Percentiles rank a stretch among this genome's conserved stretches.
phyloP scores from a whole-genome alignment of 768 basidiomycete species.

The Suillus variegatus region DNA sequence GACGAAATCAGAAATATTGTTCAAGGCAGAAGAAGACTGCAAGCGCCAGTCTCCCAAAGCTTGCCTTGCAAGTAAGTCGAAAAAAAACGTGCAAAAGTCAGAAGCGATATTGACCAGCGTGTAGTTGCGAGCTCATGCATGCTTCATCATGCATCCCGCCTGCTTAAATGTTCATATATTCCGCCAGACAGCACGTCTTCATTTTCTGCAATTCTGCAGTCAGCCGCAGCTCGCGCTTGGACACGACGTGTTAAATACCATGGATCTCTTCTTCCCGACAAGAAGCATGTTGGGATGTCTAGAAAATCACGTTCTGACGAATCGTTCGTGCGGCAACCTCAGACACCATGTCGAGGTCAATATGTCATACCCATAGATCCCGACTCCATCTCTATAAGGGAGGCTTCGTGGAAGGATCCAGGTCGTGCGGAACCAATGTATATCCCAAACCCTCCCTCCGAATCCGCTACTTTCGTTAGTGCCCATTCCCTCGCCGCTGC shows the following conservation, averaged over 20 bases:
- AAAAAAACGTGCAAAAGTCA: not conserved
- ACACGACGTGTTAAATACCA: constrained; percentile 27
- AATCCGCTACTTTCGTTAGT: constrained; percentile 9
- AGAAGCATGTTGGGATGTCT: not conserved
- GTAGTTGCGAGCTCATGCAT: constrained; percentile 36
- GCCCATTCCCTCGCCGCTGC: constrained; percentile 6
- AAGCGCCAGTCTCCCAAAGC: constrained; percentile 3
- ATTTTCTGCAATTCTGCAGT: constrained; percentile 45
- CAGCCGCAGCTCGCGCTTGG: constrained; percentile 55
- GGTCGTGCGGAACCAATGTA: constrained; percentile 16
- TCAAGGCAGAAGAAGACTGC: constrained; percentile 5
- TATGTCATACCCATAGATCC: constrained; percentile 20
- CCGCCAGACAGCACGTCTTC: constrained; percentile 11
- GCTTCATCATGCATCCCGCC: constrained; percentile 39
- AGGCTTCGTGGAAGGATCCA: constrained; percentile 28
- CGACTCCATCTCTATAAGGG: constrained; percentile 25
- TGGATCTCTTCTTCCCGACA: not conserved
- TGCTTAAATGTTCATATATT: constrained; percentile 17
- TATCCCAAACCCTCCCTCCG: constrained; percentile 11
- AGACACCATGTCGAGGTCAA: constrained; percentile 1
- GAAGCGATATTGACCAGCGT: constrained; percentile 2
- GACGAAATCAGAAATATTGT: not conserved
- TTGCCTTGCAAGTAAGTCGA: constrained; percentile 13
- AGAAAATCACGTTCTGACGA: not conserved
- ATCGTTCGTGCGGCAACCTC: not conserved